A percentile compares a stretch with the other conserved stretches of the same genome.
These are phyloP conservation scores for Botrytis elliptica DNA, from an alignment of 2,329 filamentous ascomycete species.

Conservation along the genomic window DNA sequence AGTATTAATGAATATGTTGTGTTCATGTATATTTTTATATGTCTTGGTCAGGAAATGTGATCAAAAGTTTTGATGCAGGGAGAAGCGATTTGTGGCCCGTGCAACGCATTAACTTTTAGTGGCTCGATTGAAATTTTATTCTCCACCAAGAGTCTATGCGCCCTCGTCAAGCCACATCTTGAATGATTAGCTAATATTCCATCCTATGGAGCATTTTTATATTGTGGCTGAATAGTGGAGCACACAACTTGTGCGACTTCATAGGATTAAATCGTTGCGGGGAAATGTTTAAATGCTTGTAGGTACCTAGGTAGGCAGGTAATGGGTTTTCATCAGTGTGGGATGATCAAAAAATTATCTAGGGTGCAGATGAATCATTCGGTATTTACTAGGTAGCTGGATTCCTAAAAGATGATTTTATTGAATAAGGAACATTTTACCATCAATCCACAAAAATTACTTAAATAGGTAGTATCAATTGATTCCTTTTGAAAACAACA, in stretches of 20 bases:
- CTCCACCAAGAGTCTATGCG: background rate
- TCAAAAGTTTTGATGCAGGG: constrained; percentile 1
- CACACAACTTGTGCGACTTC: background rate
- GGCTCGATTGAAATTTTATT: background rate
- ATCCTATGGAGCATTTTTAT: background rate
- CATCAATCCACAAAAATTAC: background rate
- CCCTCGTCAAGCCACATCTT: background rate
- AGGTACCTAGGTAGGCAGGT: background rate
- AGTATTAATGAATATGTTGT: background rate
- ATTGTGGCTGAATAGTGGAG: background rate
- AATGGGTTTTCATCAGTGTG: background rate
- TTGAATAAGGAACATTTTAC: background rate
- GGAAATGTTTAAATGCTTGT: background rate
- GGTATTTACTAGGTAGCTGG: background rate
- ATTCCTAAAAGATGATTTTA: background rate
- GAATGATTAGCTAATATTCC: background rate
- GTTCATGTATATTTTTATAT: background rate
- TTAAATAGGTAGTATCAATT: background rate
- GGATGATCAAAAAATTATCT: background rate
- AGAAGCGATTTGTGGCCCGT: constrained; percentile 2
- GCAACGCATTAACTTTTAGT: background rate
- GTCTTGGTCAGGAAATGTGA: background rate
- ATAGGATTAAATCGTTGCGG: background rate
- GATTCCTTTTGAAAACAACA: background rate
- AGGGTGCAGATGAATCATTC: background rate